phyloP scores from a whole-genome alignment of 1,284 basidiomycete species.

The Microbotryum saponariae region DNA sequence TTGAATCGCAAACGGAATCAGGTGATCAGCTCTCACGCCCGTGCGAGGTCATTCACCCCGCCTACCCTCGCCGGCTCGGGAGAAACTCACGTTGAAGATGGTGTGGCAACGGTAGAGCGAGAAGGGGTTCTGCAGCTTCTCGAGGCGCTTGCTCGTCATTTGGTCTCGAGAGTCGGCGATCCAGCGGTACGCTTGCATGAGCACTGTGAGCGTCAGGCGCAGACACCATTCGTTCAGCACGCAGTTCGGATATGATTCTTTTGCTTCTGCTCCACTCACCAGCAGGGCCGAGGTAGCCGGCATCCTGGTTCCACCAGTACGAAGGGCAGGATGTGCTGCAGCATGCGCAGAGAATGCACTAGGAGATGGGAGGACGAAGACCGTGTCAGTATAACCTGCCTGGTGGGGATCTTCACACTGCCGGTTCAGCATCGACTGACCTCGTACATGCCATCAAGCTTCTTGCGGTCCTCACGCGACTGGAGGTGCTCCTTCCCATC shows the following conservation, averaged over 20 bases:
- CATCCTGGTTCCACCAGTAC: slow-evolving; percentile 94
- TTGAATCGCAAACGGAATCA: not conserved
- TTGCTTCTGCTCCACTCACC: not conserved
- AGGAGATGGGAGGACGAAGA: slow-evolving; percentile 30
- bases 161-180: slow-evolving; percentile 92
- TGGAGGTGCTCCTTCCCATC: slow-evolving; percentile 72
- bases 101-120: slow-evolving; percentile 72
- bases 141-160: slow-evolving; percentile 72
- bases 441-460: slow-evolving; percentile 96
- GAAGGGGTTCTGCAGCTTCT: slow-evolving; percentile 89
- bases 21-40: slow-evolving; percentile 1
- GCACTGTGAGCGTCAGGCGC: not conserved
- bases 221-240: too few relatives aligned
- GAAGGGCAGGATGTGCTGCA: slow-evolving; percentile 90
- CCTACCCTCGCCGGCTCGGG: not conserved
- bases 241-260: too few relatives aligned
- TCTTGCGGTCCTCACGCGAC: slow-evolving; percentile 82
- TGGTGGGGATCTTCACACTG: not conserved
- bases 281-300: slow-evolving; percentile 84
- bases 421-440: slow-evolving; percentile 37
- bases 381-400: not conserved
- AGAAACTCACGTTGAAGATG: slow-evolving; percentile 79
- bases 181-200: slow-evolving; percentile 60
- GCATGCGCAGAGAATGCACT: slow-evolving; percentile 73
- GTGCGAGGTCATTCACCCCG: not conserved